Base-by-base conservation (phyloP, 129 eudicot species). In the Chrysanthemum lavandulifolium region DNA sequence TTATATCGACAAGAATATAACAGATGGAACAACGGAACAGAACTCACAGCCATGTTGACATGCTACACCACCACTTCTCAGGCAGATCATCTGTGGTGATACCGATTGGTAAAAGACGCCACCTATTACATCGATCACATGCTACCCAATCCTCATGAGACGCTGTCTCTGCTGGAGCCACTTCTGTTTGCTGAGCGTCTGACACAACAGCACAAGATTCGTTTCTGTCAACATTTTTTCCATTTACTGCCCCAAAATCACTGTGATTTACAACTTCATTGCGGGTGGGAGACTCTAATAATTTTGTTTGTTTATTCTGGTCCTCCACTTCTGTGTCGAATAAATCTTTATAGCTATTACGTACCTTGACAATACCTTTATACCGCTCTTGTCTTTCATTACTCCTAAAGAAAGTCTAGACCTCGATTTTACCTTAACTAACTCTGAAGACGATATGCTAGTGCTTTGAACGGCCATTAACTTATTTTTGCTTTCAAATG, bases 11-110 rank as follows among this genome's bases (percentile, higher is more conserved):
- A 25, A 21, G 5, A 73, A 43, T 29, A 13, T 18, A 40, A 61
- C 7, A 36, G 43, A 36, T 36, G 43, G 43, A 36, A 40, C 47
- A 31, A 45, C 64, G 23, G 52, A 74, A 79, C 71, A 49, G 29
- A 72, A 88, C 97, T 88, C 82, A 91, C 97, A 91, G 92, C 97
- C 97, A 91, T 68, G 84, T 59, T 70, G 75, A 78, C 97, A 88
- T 84, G 79, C 88, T 82, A 83, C 97, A 91, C 13, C 69, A 60
- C 97, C 97, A 91, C 16, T 84, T 78, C 0, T 86, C 90, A 61
- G 97, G 95, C 69, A 91, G 79, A 60, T 79, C 69, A n/a, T 71
- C 81, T 16, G 86, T 50, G 47, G 58, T 78, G 13, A 60, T 67
- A 54, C 88, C 97, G 76, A 57, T 72, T 43, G 96, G 97, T 74